Evolutionary conservation across 345 rosid genomes (phyloP).

Genomic region (Corymbia maculata): DNA sequence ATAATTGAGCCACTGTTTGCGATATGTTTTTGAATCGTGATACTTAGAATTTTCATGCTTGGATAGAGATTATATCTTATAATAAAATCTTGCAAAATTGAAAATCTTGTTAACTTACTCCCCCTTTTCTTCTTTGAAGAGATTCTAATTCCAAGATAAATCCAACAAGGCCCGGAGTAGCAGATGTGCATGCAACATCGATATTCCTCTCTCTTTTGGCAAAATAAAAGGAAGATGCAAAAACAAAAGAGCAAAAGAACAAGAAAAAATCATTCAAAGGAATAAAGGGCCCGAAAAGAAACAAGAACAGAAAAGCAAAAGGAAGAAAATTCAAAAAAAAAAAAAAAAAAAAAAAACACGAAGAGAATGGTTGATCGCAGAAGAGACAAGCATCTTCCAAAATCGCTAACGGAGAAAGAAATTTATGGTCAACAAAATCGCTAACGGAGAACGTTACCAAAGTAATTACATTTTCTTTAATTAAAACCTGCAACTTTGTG

Average conservation of each 20-base stretch:
- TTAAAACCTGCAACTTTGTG: background rate
- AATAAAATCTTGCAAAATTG: background rate
- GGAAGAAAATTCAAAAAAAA: background rate
- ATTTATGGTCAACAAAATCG: background rate
- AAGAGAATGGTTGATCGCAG: background rate
- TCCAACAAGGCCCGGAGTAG: background rate
- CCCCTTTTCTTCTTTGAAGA: background rate
- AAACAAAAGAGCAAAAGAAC: background rate
- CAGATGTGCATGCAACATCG: background rate
- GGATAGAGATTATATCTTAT: background rate
- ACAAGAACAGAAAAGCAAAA: background rate
- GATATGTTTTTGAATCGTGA: background rate
- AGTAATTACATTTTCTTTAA: background rate
- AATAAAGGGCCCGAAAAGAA: background rate
- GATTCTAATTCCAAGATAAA: background rate
- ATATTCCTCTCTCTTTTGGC: background rate
- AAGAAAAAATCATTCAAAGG: background rate
- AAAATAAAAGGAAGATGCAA: background rate
- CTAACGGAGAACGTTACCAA: background rate
- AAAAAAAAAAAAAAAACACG: background rate
- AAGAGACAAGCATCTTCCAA: conserved; percentile 27
- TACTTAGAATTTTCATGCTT: background rate
- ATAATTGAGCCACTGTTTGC: background rate
- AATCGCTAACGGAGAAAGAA: too few relatives aligned
- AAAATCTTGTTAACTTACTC: accelerated